A percentile compares a stretch with the other conserved stretches of the same genome.
phyloP scores from a whole-genome alignment of 495 filamentous ascomycete species.

The Oidiodendron maius region DNA sequence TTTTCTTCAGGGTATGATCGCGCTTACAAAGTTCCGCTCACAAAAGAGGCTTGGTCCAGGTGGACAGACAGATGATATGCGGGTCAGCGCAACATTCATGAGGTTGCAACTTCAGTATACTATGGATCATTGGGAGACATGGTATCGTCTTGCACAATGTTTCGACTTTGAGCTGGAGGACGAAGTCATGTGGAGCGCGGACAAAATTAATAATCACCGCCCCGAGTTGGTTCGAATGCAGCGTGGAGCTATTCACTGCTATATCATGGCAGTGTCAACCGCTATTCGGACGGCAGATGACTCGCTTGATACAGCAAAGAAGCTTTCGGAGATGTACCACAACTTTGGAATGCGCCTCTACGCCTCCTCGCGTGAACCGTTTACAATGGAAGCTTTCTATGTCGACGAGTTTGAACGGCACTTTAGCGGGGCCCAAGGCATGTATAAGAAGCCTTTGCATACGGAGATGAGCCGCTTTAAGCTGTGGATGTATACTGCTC shows the following conservation, averaged over 20 bases:
- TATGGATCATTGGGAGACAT: slow-evolving; percentile 86
- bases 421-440: slow-evolving; percentile 63
- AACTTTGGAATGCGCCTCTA: slow-evolving; percentile 91
- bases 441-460: slow-evolving; percentile 70
- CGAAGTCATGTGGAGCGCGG: slow-evolving; percentile 86
- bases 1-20: slow-evolving; percentile 82
- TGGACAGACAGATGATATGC: slow-evolving; percentile 72
- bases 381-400: slow-evolving; percentile 80
- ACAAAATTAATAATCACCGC: slow-evolving; percentile 86
- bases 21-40: slow-evolving; percentile 80
- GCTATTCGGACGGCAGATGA: slow-evolving; percentile 58
- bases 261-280: slow-evolving; percentile 79
- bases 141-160: slow-evolving; percentile 89
- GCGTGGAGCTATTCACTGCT: slow-evolving; percentile 84
- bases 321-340: slow-evolving; percentile 76
- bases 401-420: slow-evolving; percentile 70
- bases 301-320: slow-evolving; percentile 53
- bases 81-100: slow-evolving; percentile 76
- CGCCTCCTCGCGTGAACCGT: slow-evolving; percentile 82
- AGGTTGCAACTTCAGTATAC: slow-evolving; percentile 81
- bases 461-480: slow-evolving; percentile 65
- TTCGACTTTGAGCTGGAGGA: slow-evolving; percentile 92
- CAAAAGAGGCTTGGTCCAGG: slow-evolving; percentile 73
- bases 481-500: slow-evolving; percentile 80
- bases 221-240: slow-evolving; percentile 69